Evolutionary conservation across 2,329 filamentous ascomycete genomes (phyloP), one percentile per base, ranked within the genome.

Genomic region (Dothistroma pini): DNA sequence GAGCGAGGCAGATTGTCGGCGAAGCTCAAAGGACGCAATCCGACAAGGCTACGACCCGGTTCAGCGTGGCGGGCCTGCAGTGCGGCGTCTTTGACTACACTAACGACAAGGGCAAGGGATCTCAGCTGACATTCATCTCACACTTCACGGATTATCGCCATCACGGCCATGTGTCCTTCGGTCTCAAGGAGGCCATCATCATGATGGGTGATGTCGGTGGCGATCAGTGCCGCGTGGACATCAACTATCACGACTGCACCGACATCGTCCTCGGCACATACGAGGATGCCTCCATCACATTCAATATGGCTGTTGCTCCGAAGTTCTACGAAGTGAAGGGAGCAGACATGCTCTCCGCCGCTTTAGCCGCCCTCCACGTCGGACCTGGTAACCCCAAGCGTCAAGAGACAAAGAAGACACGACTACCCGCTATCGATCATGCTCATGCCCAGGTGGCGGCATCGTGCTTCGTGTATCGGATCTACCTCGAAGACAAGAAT

Each of bases 401-500:
- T 25, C 51, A 69, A 56, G 47, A 52, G 63, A 47, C 50, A n/a
- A 69, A 64, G 61, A 74, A 71, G 59, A 50, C 58, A 62, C 59
- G 77, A 32, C 67, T 79, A 8, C 71, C 75, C 6, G 69, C 66
- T 31, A 67, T 82, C 51, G 73, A 76, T 57, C 63, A 63, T 1
- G 55, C 65, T 0, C 76, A 81, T 58, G 68, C 69, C 11, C 70
- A 68, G n/a, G 75, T 79, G 44, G 75, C 76, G 1, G 77, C 78
- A 1, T 76, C 74, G 47, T 84, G 80, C 61, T 78, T 83, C 52
- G 80, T 84, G 0, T 86, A 86, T 65, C 77, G 78, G 21, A 54
- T 75, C 3, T 21, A 49, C 19, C 12, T 68, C 31, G 56, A 63
- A 5, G 64, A 70, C 44, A 68, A 57, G 7, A 66, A 75, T 1